Evolutionary conservation across 352 stramenopile species (phyloP).

Genomic region (Phytophthora constricta): DNA sequence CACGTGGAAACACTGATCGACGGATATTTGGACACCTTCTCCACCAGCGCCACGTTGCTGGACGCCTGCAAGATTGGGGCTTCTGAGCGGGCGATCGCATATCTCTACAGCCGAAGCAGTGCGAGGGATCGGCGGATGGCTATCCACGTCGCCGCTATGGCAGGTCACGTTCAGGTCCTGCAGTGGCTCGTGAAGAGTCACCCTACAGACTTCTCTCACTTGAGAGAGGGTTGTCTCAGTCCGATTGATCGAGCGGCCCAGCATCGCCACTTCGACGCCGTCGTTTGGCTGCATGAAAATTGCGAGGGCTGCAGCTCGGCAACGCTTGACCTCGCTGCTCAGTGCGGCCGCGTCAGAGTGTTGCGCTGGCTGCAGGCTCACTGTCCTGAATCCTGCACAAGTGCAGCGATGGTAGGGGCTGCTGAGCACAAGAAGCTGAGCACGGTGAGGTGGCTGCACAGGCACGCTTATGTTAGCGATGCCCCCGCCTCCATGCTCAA

Average conservation of each 20-base stretch:
- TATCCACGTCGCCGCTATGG: constrained; percentile 5
- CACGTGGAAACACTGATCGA: constrained; percentile 12
- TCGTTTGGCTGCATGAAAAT: constrained; percentile 14
- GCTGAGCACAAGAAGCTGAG: constrained; percentile 13
- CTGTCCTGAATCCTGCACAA: neutral
- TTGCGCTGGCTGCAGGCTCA: constrained; percentile 14
- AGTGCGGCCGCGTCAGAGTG: constrained; percentile 17
- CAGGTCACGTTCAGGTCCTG: constrained; percentile 8
- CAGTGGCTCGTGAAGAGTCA: constrained; percentile 11
- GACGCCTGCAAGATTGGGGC: neutral
- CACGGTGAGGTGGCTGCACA: constrained; percentile 12
- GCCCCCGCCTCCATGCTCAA: constrained; percentile 11
- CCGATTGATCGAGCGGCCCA: constrained; percentile 17
- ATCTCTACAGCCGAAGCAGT: constrained; percentile 5
- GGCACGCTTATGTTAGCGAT: neutral
- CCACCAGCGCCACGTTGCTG: neutral
- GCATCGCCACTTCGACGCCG: constrained; percentile 13
- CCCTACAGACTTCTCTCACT: constrained; percentile 1
- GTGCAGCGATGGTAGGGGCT: constrained; percentile 12
- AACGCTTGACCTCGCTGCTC: constrained; percentile 11
- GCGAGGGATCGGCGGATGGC: neutral
- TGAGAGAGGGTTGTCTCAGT: constrained; percentile 11
- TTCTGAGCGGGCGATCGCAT: constrained; percentile 1
- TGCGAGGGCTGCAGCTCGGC: constrained; percentile 11
- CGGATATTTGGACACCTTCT: constrained; percentile 12